Base-by-base conservation (phyloP, 2,329 filamentous ascomycete genomes). In the Didymella pomorum region DNA sequence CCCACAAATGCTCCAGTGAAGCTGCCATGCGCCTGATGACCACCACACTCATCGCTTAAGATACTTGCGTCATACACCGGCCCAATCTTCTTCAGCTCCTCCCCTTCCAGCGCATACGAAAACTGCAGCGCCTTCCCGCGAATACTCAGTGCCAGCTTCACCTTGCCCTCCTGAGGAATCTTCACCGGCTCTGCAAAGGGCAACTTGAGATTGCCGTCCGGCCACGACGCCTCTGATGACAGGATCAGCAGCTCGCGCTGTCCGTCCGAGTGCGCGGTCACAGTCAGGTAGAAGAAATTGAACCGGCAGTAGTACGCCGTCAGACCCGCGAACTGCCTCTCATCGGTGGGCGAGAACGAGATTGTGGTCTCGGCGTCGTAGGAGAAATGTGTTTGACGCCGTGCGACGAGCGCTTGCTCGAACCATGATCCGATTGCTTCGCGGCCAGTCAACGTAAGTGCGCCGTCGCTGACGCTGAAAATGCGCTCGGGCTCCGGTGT, bases 221-320 rank as follows among this genome's bases (percentile, higher is more conserved):
- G 86, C 74, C 77, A 87, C 0, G 84, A 86, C 0, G 76, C 81
- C 64, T 88, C 84, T 0, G 85, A 87, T 20, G 78, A 79, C 68
- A 86, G 71, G 55, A 88, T 81, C 16, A 86, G 79, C 8, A 88
- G 76, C 70, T 88, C 86, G 10, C 86, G 80, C 60, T 83, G 76
- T 0, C 85, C 85, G 52, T 86, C 81, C 0, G 81, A 76, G 64
- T 85, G 75, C 0, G 85, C 85, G 2, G 85, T 85, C 2, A 88
- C 83, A 0, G 84, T 81, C 6, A 88, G 78, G 64, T 88, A 88
- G 77, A 87, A 88, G 73, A 87, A 88, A 73, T 88, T 88, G 76
- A 79, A 88, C 3, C 86, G 84, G 67, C 82, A 85, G 75, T 88
- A 88, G 72, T 88, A 88, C 0, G 84, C 84, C 12, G 83, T 84